phyloP scores from a whole-genome alignment of 1,139 yeast species.

The Groenewaldozyma sp. region DNA sequence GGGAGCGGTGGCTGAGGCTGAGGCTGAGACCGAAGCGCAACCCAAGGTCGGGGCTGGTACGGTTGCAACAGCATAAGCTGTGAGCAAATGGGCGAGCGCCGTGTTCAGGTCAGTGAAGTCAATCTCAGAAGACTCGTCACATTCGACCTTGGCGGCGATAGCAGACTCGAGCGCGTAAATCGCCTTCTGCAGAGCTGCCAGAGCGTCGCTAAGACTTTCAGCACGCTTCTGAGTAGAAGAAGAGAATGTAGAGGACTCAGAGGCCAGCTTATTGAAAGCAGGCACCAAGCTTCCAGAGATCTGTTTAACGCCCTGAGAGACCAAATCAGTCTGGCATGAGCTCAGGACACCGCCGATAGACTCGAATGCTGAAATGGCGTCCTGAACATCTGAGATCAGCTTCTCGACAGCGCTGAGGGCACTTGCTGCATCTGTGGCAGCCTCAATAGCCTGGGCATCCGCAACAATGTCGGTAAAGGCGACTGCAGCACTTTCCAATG shows the following conservation, averaged over 20 bases:
- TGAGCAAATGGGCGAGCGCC: not conserved
- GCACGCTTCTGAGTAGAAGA: constrained; percentile 15
- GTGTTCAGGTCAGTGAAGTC: not conserved
- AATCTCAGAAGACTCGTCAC: constrained; percentile 4
- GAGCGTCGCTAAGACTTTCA: constrained; percentile 17
- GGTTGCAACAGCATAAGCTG: not conserved
- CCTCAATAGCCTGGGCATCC: too few species aligned
- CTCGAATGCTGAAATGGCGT: constrained; percentile 9
- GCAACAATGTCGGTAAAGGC: not conserved
- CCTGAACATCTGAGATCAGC: too few species aligned
- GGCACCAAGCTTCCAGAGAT: constrained; percentile 9
- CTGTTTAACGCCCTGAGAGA: constrained; percentile 7
- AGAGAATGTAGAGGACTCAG: constrained; percentile 17
- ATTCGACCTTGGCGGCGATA: constrained; percentile 10
- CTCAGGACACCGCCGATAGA: constrained; percentile 5
- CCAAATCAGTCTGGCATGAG: constrained; percentile 7
- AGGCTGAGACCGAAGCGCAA: not conserved
- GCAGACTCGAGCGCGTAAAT: constrained; percentile 10
- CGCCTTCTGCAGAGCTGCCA: constrained; percentile 6
- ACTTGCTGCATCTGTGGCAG: not conserved
- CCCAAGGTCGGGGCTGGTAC: too few species aligned
- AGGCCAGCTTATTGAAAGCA: constrained; percentile 14
- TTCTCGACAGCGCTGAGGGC: too few species aligned
- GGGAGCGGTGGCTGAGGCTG: not conserved
- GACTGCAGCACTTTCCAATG: not conserved